A percentile compares a stretch with the other conserved stretches of the same genome.
phyloP scores from a whole-genome alignment of 2,329 filamentous ascomycete species.

The Apiospora arundinis region DNA sequence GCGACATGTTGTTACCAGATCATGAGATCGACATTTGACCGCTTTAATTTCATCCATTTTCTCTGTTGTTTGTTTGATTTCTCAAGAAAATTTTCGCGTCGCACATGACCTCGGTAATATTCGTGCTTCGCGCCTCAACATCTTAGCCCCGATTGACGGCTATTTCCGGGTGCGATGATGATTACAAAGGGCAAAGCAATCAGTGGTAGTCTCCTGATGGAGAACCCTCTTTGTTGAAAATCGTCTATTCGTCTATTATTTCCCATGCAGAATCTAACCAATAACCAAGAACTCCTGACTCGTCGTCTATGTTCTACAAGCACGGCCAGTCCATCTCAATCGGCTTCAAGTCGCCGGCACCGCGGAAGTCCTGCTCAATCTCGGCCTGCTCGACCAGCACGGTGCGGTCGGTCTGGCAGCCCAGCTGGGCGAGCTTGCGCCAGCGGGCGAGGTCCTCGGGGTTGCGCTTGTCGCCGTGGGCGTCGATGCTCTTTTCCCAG shows the following conservation, averaged over 20 bases:
- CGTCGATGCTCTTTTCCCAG: conserved; percentile 57
- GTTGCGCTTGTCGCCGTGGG: conserved; percentile 63
- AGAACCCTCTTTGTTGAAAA: background rate
- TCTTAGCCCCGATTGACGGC: background rate
- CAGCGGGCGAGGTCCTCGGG: conserved; percentile 56
- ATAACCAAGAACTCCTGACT: background rate
- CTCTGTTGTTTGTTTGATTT: background rate
- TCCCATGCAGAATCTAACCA: background rate
- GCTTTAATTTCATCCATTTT: background rate
- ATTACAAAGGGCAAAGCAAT: background rate
- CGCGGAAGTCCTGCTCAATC: conserved; percentile 56
- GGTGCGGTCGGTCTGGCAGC: conserved; percentile 55
- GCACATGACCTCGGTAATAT: background rate
- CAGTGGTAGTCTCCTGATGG: background rate
- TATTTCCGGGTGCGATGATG: background rate
- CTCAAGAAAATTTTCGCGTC: background rate
- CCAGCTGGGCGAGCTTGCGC: conserved; percentile 55
- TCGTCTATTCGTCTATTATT: background rate
- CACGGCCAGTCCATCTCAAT: conserved; percentile 49
- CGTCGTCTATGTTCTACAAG: conserved; percentile 30
- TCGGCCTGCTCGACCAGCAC: conserved; percentile 61
- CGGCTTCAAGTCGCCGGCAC: conserved; percentile 52
- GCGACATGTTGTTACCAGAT: background rate
- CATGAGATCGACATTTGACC: background rate
- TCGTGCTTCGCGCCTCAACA: background rate